phyloP scores from a whole-genome alignment of 75 land plant genomes.

The Pinus taeda region DNA sequence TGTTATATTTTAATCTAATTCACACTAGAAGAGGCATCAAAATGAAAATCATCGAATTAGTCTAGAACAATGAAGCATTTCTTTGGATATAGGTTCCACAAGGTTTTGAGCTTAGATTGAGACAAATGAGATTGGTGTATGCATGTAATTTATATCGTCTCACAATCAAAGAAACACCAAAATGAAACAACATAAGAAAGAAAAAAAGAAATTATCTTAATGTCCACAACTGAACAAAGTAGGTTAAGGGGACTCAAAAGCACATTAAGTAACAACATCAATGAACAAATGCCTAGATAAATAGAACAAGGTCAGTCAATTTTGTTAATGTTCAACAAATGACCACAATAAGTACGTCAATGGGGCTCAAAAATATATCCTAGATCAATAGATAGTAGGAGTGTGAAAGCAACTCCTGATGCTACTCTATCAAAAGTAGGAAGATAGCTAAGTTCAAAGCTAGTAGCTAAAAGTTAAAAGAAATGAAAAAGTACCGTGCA shows the following conservation, averaged over 20 bases:
- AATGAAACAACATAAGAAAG: not conserved
- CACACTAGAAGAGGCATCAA: not conserved
- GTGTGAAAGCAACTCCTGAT: no score
- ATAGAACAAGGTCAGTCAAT: no score
- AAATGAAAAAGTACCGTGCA: no score
- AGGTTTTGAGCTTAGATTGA: slow-evolving; percentile 5
- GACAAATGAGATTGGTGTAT: not conserved
- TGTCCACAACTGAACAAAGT: not conserved
- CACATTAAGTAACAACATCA: not conserved
- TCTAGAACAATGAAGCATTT: not conserved
- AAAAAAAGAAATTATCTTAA: not conserved
- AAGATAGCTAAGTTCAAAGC: no score
- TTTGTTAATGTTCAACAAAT: no score
- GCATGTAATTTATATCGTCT: not conserved
- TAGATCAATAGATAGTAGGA: no score
- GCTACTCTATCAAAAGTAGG: no score
- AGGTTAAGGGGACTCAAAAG: not conserved
- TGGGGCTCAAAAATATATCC: no score
- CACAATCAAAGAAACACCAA: not conserved
- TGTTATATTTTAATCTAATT: not conserved
- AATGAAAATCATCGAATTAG: not conserved
- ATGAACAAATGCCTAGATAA: no score
- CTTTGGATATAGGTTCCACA: slow-evolving; percentile 6
- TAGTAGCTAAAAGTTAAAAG: no score
- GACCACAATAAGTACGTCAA: no score